Conservation (phyloP, 192 early-diverging fungal species). For the Backusella macrospora region DNA sequence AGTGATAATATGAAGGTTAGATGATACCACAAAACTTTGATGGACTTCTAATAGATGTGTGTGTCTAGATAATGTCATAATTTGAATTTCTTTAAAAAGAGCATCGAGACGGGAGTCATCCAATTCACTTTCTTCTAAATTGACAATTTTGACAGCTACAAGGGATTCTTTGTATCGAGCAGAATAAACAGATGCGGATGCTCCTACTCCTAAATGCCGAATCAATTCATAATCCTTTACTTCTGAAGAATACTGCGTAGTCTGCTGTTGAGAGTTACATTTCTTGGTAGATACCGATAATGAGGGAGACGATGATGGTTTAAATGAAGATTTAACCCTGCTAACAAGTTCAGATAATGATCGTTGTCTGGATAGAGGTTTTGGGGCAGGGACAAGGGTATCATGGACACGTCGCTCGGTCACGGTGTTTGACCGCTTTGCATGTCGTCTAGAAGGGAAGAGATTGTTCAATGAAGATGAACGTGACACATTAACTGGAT, state of each 20-base stretch:
- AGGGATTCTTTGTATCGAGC: slow-evolving; percentile 19
- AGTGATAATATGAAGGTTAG: slow-evolving; percentile 36
- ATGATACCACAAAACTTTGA: slow-evolving; percentile 36
- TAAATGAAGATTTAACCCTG: slow-evolving; percentile 3
- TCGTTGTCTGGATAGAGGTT: slow-evolving; percentile 5
- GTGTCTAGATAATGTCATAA: slow-evolving; percentile 38
- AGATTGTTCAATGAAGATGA: slow-evolving; percentile 11
- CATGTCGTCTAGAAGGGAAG: background rate
- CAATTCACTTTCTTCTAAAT: background rate
- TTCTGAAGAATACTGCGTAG: background rate
- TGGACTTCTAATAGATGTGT: slow-evolving; percentile 30
- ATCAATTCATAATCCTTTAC: slow-evolving; percentile 21
- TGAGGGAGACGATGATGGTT: background rate
- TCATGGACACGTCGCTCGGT: background rate
- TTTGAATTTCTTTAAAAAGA: slow-evolving; percentile 35
- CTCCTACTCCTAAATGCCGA: slow-evolving; percentile 28
- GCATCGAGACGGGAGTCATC: slow-evolving; percentile 33
- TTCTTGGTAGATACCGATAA: background rate
- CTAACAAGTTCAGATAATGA: slow-evolving; percentile 23
- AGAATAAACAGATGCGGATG: slow-evolving; percentile 32
- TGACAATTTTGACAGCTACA: slow-evolving; percentile 34
- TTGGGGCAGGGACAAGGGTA: background rate
- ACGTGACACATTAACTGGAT: slow-evolving; percentile 10
- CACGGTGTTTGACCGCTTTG: background rate
- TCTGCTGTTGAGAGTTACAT: background rate